Base-by-base conservation (phyloP, 2,329 filamentous ascomycete genomes). In the Claviceps paspali region DNA sequence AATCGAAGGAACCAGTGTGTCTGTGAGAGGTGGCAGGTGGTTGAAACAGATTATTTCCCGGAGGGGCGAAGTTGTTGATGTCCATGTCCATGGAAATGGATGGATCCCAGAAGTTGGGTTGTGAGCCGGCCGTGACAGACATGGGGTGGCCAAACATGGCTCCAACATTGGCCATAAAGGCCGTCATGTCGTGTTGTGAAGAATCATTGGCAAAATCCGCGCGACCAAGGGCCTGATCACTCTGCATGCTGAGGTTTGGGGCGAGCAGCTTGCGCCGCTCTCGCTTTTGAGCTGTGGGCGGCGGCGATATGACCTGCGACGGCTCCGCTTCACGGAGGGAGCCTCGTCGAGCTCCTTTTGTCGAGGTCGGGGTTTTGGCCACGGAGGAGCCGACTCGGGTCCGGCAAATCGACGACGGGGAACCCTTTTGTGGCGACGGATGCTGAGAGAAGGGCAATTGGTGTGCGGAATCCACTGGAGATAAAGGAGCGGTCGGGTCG, bases 131-230 rank as follows among this genome's bases (percentile, higher is more conserved):
- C 15, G 72, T 67, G 3, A 69, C 70, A n/a, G 73, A 71, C 53
- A 78, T 61, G 21, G 73, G 69, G 48, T 73, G 76, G 19, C 61
- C 62, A 49, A 76, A 77, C 53, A 78, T 61, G 45, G 77, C 73
- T 38, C 61, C 61, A 10, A 66, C 58, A 17, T 60, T 57, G 14
- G 60, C 58, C 45, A 68, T 61, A 44, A 67, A 65, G 9, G 53
- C 52, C 21, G 61, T 52, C 55, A 73, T 60, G 30, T 66, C 64
- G 45, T 69, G 65, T 29, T 68, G 58, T n/a, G 63, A 59, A 38
- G 59, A 57, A 19, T 59, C 60, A 19, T 59, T 60, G 49, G 63
- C 53, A 41, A 72, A 69, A 48, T 71, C 68, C 41, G 61, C 56
- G 47, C 67, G 65, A 48, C 61, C 63, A 52, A 64, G 73, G 45